Base-by-base conservation (phyloP, 495 filamentous ascomycete genomes). In the Darksidea phi region DNA sequence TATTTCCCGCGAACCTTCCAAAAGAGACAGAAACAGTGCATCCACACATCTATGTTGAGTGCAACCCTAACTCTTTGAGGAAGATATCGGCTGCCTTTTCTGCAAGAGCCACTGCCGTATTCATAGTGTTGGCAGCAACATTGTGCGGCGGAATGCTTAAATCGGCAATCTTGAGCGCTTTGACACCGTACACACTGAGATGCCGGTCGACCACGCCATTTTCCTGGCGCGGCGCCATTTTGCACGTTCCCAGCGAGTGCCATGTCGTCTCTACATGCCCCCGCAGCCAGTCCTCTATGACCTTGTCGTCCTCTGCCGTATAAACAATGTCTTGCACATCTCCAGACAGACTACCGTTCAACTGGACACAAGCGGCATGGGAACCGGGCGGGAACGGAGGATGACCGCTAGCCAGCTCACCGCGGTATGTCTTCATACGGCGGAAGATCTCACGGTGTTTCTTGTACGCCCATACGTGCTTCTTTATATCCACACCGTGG, bases 21-120 rank as follows among this genome's bases (percentile, higher is more conserved):
- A n/a, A n/a, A n/a, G n/a, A n/a, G n/a, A n/a, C n/a, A n/a, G n/a
- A n/a, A n/a, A n/a, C n/a, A n/a, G 10, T 32, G 28, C 28, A 32
- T 32, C 4, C 28, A 32, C 28, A 32, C 10, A 32, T 32, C 28
- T 32, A 32, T 10, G 28, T 10, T 32, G 28, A 51, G 6, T 41
- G 2, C 42, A 50, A 26, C 2, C 78, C 77, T 18, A 85, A 68
- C 63, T 85, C 76, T 63, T 74, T 69, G 2, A 77, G 77, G 65
- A 83, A 74, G 23, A 87, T 80, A 47, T 78, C 76, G 1, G 84
- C 83, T 17, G 77, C 83, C 73, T 80, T 86, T 72, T 87, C 84
- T 8, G 83, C 83, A 37, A 87, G 70, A 36, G 79, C 63, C 61
- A 87, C 67, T 1, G 83, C 84, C 1, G 79, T 83, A 60, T 83